A percentile compares a stretch with the other conserved stretches of the same genome.
Conservation (phyloP, 148 eudicot species). For the Fagopyrum homotropicum region DNA sequence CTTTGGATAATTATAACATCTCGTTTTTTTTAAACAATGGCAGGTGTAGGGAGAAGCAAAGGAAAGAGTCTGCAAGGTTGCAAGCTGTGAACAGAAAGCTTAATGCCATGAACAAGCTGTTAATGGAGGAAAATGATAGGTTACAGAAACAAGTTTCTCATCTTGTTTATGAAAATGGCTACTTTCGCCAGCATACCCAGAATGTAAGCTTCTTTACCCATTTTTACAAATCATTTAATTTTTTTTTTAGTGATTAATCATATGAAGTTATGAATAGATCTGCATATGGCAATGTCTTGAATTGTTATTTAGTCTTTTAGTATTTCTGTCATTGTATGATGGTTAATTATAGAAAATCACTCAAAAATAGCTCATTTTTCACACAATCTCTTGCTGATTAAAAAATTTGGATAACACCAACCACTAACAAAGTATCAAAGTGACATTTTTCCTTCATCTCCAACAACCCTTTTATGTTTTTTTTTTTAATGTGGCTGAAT, state of each 20-base stretch:
- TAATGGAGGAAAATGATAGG: slow-evolving; percentile 97
- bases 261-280: not conserved
- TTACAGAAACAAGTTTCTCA: slow-evolving; percentile 93
- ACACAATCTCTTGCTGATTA: not conserved
- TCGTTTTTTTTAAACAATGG: not conserved
- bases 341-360: no score
- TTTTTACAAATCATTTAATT: not conserved
- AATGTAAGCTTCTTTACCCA: slow-evolving; percentile 35
- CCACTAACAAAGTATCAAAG: not conserved
- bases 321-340: not conserved
- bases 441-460: not conserved
- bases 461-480: not conserved
- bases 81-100: slow-evolving; percentile 94
- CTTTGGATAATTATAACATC: not conserved
- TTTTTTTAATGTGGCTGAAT: not conserved
- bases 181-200: slow-evolving; percentile 78
- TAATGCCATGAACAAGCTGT: slow-evolving; percentile 91
- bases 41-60: slow-evolving; percentile 97
- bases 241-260: not conserved
- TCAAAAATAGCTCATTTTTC: no score
- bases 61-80: slow-evolving; percentile 86
- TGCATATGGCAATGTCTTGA: not conserved
- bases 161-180: slow-evolving; percentile 88
- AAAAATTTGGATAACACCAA: not conserved
- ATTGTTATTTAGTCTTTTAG: not conserved